A percentile compares a stretch with the other conserved stretches of the same genome.
Evolutionary conservation across 345 rosid genomes (phyloP).

Genomic region (Eucalyptus erythrocorys): DNA sequence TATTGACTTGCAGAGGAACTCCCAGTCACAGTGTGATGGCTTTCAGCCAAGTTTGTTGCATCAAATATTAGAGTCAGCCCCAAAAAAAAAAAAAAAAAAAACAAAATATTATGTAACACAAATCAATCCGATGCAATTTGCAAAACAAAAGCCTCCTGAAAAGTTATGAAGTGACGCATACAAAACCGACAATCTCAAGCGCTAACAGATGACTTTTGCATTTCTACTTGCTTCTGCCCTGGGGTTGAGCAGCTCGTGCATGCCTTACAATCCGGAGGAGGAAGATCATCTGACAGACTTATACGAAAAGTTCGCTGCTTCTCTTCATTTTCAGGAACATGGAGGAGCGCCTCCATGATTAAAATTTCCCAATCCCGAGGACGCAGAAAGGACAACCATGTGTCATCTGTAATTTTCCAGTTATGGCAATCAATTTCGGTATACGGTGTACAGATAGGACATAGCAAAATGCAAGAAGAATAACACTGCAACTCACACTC

Average conservation of each 20-base stretch:
- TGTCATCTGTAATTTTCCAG: constrained; percentile 17
- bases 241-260: constrained; percentile 16
- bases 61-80: background rate
- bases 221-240: constrained; percentile 3
- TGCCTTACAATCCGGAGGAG: constrained; percentile 19
- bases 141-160: background rate
- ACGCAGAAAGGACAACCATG: constrained; percentile 43
- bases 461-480: background rate
- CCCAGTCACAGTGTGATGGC: background rate
- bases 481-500: background rate
- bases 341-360: constrained; percentile 83
- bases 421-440: background rate
- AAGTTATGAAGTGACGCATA: background rate
- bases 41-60: background rate
- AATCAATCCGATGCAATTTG: background rate
- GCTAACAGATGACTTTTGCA: constrained; percentile 4
- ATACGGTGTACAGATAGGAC: background rate
- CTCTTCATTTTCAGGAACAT: constrained; percentile 64
- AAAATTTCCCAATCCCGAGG: constrained; percentile 78
- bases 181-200: background rate
- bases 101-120: background rate
- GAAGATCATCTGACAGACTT: constrained; percentile 19
- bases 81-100: background rate
- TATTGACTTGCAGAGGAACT: background rate
- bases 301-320: constrained; percentile 53